phyloP scores from a whole-genome alignment of 495 filamentous ascomycete genomes.

The Pseudoneurospora amorphoporcata region DNA sequence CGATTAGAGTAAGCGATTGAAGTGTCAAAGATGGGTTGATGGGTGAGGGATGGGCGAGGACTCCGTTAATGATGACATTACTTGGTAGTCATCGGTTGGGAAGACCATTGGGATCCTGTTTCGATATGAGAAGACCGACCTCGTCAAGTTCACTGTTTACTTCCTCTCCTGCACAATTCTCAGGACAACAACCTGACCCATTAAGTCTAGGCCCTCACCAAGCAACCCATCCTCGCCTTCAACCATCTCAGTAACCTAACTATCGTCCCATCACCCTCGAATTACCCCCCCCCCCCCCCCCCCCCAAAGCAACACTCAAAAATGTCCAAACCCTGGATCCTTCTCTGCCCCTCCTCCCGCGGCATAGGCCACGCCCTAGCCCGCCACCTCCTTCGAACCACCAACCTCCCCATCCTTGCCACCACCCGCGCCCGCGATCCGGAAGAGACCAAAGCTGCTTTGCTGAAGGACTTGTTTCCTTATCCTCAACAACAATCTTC shows the following conservation, averaged over 20 bases:
- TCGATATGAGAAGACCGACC: neutral
- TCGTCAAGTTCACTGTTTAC: neutral
- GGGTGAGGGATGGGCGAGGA: neutral
- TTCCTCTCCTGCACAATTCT: neutral
- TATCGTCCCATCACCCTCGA: no score
- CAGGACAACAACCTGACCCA: no score
- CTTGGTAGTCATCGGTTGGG: neutral
- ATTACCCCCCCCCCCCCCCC: neutral
- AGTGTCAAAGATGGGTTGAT: no score
- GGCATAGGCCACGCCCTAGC: conserved; percentile 68
- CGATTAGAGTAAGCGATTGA: neutral
- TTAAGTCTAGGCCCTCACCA: no score
- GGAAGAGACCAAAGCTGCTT: conserved; percentile 34
- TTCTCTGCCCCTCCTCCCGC: conserved; percentile 56
- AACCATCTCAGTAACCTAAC: neutral
- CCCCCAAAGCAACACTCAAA: neutral
- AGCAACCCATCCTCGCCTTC: no score
- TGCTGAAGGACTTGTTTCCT: conserved; percentile 39
- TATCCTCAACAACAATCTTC: conserved; percentile 15
- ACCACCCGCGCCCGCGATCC: conserved; percentile 48
- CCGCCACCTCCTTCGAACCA: conserved; percentile 53
- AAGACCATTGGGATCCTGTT: neutral
- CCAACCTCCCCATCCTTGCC: conserved; percentile 58
- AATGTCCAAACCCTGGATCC: conserved; percentile 31
- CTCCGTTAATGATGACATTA: neutral